Evolutionary conservation across 2,329 filamentous ascomycete genomes (phyloP), one percentile per base, ranked within the genome.

Genomic region (Chrysosphaeria jannelii): DNA sequence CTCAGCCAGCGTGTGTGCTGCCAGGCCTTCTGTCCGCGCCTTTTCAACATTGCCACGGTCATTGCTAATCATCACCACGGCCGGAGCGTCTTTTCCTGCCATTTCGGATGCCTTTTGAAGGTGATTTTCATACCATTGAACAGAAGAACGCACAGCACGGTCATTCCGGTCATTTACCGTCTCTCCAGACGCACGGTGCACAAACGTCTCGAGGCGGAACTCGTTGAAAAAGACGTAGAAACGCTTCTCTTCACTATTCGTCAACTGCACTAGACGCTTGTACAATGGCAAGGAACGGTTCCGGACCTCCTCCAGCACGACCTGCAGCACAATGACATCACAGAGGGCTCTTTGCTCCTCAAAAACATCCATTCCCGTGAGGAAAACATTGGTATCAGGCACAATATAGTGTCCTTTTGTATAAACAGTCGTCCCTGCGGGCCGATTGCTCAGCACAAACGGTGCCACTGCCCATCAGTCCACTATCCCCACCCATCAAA

Each of bases 221-320:
- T 97, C 85, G 42, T 97, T 97, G 59, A 93, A 93, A 43, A 97
- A 97, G 24, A 97, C 75, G 39, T 93, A 91, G 41, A 90, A 93
- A 25, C 81, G 65, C 52, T 97, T 97, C 33, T 89, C 78, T 36
- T 90, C 78, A 38, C 81, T 90, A 45, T 81, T 89, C 19, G 79
- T 89, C 31, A 97, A 52, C 12, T 71, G 66, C 33, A 93, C 63
- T 23, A 97, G 52, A 19, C 85, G 72, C 43, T 91, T 91, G 49
- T 93, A 97, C 18, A 97, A 60, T 20, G 85, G 85, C 29, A 93
- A 46, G 8, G 81, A 93, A 34, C 79, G 64, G 42, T 91, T 90
- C 39, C 78, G 74, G 29, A 97, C 58, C 48, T 97, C 85, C 44
- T 97, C 85, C 9, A 97, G 61, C 5, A 97, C 85, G 2, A 81